Base-by-base conservation (phyloP, 2,329 filamentous ascomycete species). In the Fusarium euwallaceae region DNA sequence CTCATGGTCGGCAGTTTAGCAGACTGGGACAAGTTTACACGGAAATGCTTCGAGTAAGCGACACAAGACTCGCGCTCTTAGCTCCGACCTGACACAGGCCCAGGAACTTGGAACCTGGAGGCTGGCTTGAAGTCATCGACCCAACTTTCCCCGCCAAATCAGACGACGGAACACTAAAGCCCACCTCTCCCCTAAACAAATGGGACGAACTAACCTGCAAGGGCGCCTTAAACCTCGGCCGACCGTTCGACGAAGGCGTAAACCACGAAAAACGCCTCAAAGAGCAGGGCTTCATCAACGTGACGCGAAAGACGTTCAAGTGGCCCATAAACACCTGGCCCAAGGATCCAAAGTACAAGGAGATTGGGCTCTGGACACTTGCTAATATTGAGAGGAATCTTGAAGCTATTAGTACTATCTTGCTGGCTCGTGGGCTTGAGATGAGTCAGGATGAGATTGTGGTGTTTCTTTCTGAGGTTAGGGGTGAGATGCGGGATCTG, bases 121-220 rank as follows among this genome's bases (percentile, higher is more conserved):
- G 74, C 3, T 76, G 69, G 74, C n/a, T 76, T 4, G 73, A 76
- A 48, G 53, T 76, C 1, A 69, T 74, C 2, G 74, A 76, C 10
- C 71, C 71, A 2, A 53, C 56, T 2, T 64, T 76, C 20, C 74
- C 74, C 9, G 73, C 71, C 17, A 71, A 64, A 12, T 76, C 66
- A 1, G 73, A 76, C 34, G 73, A 76, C 8, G 69, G 60, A 12
- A 67, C 73, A 2, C 41, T 45, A 6, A 45, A 45, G 4, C 12
- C 41, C 41, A 45, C 41, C 0, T 75, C 71, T 0, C 64, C 69
- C 0, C 4, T 76, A 0, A 63, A 70, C 7, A 69, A 56, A 11
- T 76, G 74, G 73, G 66, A 72, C 7, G 62, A 74, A 22, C 29
- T 76, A 0, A 71, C 66, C 1, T 36, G 48, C 16, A 69, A 71